phyloP scores from a whole-genome alignment of 2,329 filamentous ascomycete species.

The Exophiala phaeomuriformis region DNA sequence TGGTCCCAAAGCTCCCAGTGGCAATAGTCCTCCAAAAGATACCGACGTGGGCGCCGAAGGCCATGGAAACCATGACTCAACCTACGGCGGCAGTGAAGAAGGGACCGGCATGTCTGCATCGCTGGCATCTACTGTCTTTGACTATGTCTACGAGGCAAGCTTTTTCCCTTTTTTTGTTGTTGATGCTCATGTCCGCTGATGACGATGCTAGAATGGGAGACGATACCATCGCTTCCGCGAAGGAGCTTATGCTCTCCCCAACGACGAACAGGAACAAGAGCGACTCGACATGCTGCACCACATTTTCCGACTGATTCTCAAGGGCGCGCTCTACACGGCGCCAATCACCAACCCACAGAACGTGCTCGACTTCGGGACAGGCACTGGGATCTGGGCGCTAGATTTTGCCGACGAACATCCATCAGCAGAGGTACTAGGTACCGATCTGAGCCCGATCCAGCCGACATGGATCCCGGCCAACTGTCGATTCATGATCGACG shows the following conservation, averaged over 20 bases:
- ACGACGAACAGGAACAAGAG: conserved; percentile 33
- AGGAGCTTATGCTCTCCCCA: conserved; percentile 34
- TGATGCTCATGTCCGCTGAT: conserved; percentile 7
- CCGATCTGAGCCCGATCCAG: conserved; percentile 27
- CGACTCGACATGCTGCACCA: conserved; percentile 27
- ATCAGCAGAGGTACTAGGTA: conserved; percentile 15
- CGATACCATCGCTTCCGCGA: conserved; percentile 36
- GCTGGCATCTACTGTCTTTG: conserved; percentile 6
- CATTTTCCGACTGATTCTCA: conserved; percentile 9
- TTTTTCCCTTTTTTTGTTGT: background rate
- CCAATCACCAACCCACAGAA: conserved; percentile 22
- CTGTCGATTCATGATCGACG: conserved; percentile 50
- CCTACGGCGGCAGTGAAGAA: conserved; percentile 4
- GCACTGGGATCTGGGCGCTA: conserved; percentile 34
- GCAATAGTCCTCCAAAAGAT: background rate
- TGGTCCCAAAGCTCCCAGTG: background rate
- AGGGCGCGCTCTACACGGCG: conserved; percentile 27
- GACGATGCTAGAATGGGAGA: conserved; percentile 34
- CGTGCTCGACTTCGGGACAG: conserved; percentile 33
- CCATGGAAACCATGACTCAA: background rate
- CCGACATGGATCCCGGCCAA: conserved; percentile 44
- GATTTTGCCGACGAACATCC: conserved; percentile 36
- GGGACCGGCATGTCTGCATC: background rate
- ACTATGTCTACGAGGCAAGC: conserved; percentile 12
- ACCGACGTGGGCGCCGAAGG: background rate